Evolutionary conservation across 1,284 basidiomycete species (phyloP).

Genomic region (Pholiota adiposa): DNA sequence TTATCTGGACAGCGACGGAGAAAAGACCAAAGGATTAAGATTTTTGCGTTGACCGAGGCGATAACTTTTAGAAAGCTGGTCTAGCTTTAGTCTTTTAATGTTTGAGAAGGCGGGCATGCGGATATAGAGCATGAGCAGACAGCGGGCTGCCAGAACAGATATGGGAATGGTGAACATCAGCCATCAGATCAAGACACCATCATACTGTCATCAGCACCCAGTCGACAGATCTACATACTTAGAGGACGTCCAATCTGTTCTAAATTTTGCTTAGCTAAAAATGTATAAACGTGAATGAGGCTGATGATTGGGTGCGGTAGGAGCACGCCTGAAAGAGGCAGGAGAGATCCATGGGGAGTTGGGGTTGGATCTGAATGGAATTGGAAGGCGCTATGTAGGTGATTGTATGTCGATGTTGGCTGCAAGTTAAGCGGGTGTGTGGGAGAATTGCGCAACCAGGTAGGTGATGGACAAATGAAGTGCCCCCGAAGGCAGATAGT

Average conservation of each 20-base stretch:
- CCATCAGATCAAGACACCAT: neutral
- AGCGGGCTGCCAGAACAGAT: neutral
- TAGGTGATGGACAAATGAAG: neutral
- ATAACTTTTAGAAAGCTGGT: neutral
- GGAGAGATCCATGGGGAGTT: constrained; percentile 4
- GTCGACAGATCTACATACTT: neutral
- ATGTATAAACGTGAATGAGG: neutral
- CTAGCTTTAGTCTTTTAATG: too few species aligned
- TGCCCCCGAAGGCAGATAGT: neutral
- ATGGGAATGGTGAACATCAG: neutral
- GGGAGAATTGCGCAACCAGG: neutral
- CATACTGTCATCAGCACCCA: neutral
- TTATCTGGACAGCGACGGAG: neutral
- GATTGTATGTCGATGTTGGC: neutral
- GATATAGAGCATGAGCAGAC: neutral
- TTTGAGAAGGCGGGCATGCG: neutral
- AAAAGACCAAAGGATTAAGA: neutral
- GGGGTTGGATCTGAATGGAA: neutral
- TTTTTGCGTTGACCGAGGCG: neutral
- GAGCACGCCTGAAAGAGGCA: neutral
- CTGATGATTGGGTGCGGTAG: neutral
- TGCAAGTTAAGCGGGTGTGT: neutral
- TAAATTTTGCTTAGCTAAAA: neutral
- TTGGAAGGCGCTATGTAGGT: constrained; percentile 2
- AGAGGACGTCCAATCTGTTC: too few species aligned